phyloP scores from a whole-genome alignment of 2,329 filamentous ascomycete genomes.

The Hypoxylon sp. region DNA sequence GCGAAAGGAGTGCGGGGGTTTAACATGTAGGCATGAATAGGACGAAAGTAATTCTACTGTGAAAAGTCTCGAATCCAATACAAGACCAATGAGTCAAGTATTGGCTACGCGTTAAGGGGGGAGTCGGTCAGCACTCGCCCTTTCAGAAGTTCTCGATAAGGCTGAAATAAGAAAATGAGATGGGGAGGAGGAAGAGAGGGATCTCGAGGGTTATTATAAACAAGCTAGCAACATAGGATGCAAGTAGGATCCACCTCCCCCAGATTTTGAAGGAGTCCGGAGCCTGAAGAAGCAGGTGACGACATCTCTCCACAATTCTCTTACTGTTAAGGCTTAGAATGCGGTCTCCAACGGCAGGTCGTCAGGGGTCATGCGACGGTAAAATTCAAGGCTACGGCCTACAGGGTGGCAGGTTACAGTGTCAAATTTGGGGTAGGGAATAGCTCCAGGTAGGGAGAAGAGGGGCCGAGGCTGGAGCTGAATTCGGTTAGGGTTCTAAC shows the following conservation, averaged over 20 bases:
- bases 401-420: not conserved
- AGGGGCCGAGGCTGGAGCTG: conserved; percentile 10
- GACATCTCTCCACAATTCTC: conserved; percentile 35
- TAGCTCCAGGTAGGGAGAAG: conserved; percentile 4
- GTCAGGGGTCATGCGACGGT: conserved; percentile 16
- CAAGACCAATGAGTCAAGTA: conserved; percentile 10
- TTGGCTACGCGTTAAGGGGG: not conserved
- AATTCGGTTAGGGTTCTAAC: not conserved
- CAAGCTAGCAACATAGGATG: conserved; percentile 2
- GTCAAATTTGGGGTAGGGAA: conserved; percentile 13
- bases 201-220: conserved; percentile 7
- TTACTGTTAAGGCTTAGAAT: conserved; percentile 10
- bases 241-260: conserved; percentile 34
- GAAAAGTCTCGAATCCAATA: conserved; percentile 9
- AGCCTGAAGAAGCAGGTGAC: conserved; percentile 30
- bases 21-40: conserved; percentile 20
- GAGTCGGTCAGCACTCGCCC: conserved; percentile 7
- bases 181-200: conserved; percentile 4
- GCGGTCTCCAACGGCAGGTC: not conserved
- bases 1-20: conserved; percentile 11
- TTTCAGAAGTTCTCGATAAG: not conserved
- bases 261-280: conserved; percentile 31
- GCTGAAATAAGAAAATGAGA: not conserved
- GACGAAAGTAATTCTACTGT: conserved; percentile 18
- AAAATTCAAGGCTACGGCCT: conserved; percentile 8